A percentile compares a stretch with the other conserved stretches of the same genome.
Conservation (phyloP, 768 basidiomycete genomes). For the Pleurotus tuber-regium region DNA sequence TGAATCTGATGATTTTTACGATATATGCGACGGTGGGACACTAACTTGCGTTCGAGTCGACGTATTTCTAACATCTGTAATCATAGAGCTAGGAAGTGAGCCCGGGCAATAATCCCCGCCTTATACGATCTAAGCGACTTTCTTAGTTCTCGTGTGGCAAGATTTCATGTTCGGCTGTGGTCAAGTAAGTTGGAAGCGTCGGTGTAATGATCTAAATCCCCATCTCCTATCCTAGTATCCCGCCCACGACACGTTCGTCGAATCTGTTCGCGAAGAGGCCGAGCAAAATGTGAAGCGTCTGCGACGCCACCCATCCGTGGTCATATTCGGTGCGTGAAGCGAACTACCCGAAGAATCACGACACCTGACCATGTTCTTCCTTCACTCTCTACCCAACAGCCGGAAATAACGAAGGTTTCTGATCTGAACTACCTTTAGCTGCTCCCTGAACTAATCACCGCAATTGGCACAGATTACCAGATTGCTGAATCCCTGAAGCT, state of each 20-base stretch:
- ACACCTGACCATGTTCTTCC: constrained; percentile 3
- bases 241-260: constrained; percentile 77
- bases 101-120: too few species aligned
- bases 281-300: constrained; percentile 82
- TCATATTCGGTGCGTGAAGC: constrained; percentile 73
- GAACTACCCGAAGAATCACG: background rate
- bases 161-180: constrained; percentile 98
- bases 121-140: too few species aligned
- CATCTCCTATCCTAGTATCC: constrained; percentile 59
- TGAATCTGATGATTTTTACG: constrained; percentile 79
- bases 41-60: too few species aligned
- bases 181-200: constrained; percentile 45
- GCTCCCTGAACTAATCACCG: background rate
- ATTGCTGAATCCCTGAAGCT: constrained; percentile 79
- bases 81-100: constrained; percentile 64
- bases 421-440: background rate
- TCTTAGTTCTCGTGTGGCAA: constrained; percentile 89
- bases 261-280: constrained; percentile 74
- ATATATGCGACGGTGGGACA: constrained; percentile 69
- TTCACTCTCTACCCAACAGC: constrained; percentile 50
- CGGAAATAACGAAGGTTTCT: constrained; percentile 75
- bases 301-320: constrained; percentile 84
- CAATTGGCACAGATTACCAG: constrained; percentile 63
- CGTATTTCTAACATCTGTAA: background rate
- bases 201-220: background rate